Evolutionary conservation across 805 yeast genomes (phyloP).

Genomic region (Myxozyma geophila): DNA sequence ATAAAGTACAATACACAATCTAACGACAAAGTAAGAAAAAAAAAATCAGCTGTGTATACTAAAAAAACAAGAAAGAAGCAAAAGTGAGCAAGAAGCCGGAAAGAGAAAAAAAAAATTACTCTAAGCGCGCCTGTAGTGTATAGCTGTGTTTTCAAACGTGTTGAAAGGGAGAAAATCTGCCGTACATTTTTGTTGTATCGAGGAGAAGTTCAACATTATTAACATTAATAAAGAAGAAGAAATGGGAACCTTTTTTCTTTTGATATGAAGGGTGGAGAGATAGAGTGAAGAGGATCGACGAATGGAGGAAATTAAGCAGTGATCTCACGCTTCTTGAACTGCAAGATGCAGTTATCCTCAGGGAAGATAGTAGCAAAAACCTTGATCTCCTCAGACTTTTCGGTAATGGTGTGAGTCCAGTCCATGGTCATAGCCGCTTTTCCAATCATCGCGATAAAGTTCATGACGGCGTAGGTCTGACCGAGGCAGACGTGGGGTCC

Average conservation of each 20-base stretch:
- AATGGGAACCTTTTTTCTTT: too few species aligned
- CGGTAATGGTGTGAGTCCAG: slow-evolving; percentile 81
- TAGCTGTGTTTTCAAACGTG: not conserved
- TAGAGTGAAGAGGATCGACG: not conserved
- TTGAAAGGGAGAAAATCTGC: too few species aligned
- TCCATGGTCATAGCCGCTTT: slow-evolving; percentile 83
- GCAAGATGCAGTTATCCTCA: slow-evolving; percentile 84
- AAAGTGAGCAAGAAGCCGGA: not conserved
- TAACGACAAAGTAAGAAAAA: too few species aligned
- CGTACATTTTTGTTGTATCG: too few species aligned
- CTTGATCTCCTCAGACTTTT: slow-evolving; percentile 84
- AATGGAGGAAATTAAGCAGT: slow-evolving; percentile 12
- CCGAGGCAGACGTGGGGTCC: slow-evolving; percentile 98
- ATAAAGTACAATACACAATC: too few species aligned
- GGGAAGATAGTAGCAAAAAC: slow-evolving; percentile 99
- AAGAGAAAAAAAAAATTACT: too few species aligned
- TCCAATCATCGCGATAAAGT: slow-evolving; percentile 88
- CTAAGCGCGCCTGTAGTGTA: not conserved
- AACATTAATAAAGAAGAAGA: too few species aligned
- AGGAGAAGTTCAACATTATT: too few species aligned
- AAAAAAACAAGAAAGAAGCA: not conserved
- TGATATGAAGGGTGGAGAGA: not conserved
- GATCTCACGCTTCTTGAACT: slow-evolving; percentile 52
- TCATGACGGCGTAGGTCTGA: slow-evolving; percentile 88
- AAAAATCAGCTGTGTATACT: not conserved